Evolutionary conservation across 2,329 filamentous ascomycete species (phyloP).

Genomic region (Penicillium aurantiogriseum): DNA sequence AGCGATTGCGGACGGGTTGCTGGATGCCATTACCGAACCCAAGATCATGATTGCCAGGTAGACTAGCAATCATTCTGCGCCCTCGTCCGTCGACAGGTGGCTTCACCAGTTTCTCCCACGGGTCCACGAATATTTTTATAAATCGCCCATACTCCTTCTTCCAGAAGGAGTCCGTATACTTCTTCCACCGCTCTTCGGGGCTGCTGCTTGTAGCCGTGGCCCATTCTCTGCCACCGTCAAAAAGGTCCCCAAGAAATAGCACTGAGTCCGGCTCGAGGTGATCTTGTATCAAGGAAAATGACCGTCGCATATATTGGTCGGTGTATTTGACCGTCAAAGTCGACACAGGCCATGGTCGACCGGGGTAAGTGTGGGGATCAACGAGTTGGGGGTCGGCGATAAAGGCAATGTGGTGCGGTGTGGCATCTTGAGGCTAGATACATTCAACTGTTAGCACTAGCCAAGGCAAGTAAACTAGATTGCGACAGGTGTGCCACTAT

Average conservation of each 20-base stretch:
- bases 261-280: constrained; percentile 79
- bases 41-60: constrained; percentile 94
- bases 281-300: constrained; percentile 74
- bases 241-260: constrained; percentile 89
- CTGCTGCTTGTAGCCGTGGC: constrained; percentile 62
- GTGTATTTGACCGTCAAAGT: constrained; percentile 69
- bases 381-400: constrained; percentile 89
- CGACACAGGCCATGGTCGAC: constrained; percentile 71
- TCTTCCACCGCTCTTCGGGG: constrained; percentile 67
- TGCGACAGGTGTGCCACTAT: background rate
- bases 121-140: constrained; percentile 75
- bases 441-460: constrained; percentile 7
- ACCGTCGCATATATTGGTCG: constrained; percentile 83
- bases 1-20: constrained; percentile 73
- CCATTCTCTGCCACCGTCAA: constrained; percentile 96
- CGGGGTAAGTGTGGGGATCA: constrained; percentile 92
- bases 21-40: constrained; percentile 88
- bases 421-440: constrained; percentile 68
- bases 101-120: constrained; percentile 60
- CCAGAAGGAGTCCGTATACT: constrained; percentile 83
- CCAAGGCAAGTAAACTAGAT: background rate
- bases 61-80: constrained; percentile 74
- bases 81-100: constrained; percentile 61
- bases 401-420: constrained; percentile 79
- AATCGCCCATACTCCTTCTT: constrained; percentile 82